Evolutionary conservation across 441 rosid genomes (phyloP).

Genomic region (Aquilaria agallochum): DNA sequence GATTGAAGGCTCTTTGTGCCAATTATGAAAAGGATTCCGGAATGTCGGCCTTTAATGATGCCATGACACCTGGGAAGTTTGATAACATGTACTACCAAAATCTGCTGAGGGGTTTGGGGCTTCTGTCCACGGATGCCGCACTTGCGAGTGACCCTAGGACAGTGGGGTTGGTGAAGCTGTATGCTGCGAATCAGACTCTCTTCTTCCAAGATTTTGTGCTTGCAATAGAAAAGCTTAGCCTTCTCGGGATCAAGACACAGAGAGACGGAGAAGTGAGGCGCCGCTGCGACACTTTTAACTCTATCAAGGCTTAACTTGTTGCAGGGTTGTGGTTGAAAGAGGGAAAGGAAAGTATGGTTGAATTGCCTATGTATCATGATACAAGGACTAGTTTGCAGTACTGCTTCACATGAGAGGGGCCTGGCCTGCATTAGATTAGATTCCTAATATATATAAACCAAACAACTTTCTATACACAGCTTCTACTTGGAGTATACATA

Average conservation of each 20-base stretch:
- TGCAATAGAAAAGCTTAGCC: slow-evolving; percentile 50
- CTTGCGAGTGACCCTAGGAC: slow-evolving; percentile 34
- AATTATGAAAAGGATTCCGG: slow-evolving; percentile 32
- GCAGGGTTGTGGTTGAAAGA: not conserved
- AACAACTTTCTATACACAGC: too few relatives aligned
- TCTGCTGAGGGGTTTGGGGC: slow-evolving; percentile 42
- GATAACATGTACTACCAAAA: slow-evolving; percentile 63
- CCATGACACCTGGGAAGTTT: slow-evolving; percentile 55
- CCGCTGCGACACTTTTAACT: slow-evolving; percentile 49
- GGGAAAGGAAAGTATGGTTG: slow-evolving; percentile 13
- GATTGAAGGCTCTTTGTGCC: slow-evolving; percentile 35
- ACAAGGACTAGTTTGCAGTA: not conserved
- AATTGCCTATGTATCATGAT: slow-evolving; percentile 4
- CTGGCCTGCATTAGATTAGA: too few relatives aligned
- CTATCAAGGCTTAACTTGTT: slow-evolving; percentile 1
- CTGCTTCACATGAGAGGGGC: too few relatives aligned
- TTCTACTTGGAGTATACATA: too few relatives aligned
- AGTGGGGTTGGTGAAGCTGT: slow-evolving; percentile 31
- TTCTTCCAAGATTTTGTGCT: slow-evolving; percentile 49
- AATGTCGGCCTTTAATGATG: slow-evolving; percentile 62
- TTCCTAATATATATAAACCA: too few relatives aligned
- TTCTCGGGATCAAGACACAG: slow-evolving; percentile 34
- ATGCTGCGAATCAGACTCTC: slow-evolving; percentile 38
- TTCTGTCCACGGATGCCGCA: slow-evolving; percentile 34
- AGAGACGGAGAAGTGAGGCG: slow-evolving; percentile 49